A percentile compares a stretch with the other conserved stretches of the same genome.
Conservation (phyloP, 2,329 filamentous ascomycete species). For the Fusarium oxysporum region DNA sequence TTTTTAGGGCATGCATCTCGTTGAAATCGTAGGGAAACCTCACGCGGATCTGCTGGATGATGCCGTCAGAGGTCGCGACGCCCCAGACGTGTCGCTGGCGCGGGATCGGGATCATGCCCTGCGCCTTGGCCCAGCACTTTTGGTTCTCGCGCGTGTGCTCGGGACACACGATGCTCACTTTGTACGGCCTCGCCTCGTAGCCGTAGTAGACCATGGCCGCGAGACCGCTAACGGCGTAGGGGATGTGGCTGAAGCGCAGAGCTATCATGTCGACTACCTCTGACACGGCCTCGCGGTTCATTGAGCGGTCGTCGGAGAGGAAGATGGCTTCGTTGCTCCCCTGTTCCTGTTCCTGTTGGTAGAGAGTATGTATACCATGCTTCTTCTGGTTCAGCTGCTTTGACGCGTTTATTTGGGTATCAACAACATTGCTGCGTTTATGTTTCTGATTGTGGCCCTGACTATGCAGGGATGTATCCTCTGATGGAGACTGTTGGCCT, state of each 20-base stretch:
- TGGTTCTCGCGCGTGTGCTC: constrained; percentile 51
- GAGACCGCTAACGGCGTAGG: constrained; percentile 60
- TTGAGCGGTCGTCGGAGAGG: constrained; percentile 32
- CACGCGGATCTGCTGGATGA: constrained; percentile 51
- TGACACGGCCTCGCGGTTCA: constrained; percentile 47
- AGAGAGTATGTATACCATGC: not conserved
- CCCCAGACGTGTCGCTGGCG: constrained; percentile 48
- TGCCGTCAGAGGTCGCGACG: constrained; percentile 49
- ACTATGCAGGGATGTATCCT: constrained; percentile 15
- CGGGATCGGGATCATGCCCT: constrained; percentile 47
- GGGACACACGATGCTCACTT: constrained; percentile 58
- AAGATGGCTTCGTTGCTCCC: constrained; percentile 25
- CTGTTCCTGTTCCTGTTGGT: constrained; percentile 3
- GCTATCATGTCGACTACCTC: constrained; percentile 57
- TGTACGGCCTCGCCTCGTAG: constrained; percentile 44
- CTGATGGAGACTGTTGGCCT: constrained; percentile 5
- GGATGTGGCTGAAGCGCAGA: constrained; percentile 55
- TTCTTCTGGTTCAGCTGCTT: not conserved
- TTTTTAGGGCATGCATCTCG: constrained; percentile 39
- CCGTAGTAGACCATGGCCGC: constrained; percentile 60
- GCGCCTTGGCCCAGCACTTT: constrained; percentile 54
- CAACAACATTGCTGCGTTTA: constrained; percentile 1
- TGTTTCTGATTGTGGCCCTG: constrained; percentile 11
- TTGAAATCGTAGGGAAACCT: constrained; percentile 53
- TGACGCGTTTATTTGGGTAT: not conserved